Percentiles rank a stretch among this genome's conserved stretches.
Evolutionary conservation across 257 asterid genomes (phyloP).

Genomic region (Plectranthus barbatus): DNA sequence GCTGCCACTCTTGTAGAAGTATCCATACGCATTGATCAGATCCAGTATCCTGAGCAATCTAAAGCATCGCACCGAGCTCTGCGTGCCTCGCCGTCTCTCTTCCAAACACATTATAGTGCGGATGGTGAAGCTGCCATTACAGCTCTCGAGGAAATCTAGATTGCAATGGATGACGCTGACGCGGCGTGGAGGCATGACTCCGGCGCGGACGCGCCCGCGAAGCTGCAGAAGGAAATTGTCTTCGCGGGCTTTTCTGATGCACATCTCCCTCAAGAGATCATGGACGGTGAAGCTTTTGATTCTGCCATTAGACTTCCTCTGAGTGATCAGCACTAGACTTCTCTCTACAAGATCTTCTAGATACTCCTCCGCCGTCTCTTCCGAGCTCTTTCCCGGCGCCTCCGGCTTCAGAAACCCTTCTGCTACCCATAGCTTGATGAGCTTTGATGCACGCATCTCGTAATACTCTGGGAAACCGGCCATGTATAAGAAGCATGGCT

Average conservation of each 20-base stretch:
- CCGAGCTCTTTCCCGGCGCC: not conserved
- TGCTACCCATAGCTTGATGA: constrained; percentile 2
- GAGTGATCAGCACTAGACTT: not conserved
- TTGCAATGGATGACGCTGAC: not conserved
- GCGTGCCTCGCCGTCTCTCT: not conserved
- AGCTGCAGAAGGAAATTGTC: not conserved
- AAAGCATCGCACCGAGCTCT: not conserved
- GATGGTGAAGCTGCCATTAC: not conserved
- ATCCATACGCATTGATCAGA: not conserved
- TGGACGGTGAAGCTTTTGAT: not conserved
- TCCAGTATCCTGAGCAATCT: constrained; percentile 1
- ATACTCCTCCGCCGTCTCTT: not conserved
- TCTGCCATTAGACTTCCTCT: constrained; percentile 7
- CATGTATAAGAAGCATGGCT: not conserved
- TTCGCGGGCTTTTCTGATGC: constrained; percentile 2
- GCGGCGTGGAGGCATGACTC: not conserved
- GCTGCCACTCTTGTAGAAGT: not conserved
- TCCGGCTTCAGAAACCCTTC: not conserved
- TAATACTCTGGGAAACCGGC: not conserved
- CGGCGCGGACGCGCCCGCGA: not conserved
- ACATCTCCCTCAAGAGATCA: constrained; percentile 7
- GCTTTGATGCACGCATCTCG: not conserved
- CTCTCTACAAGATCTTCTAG: not conserved
- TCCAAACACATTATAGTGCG: not conserved
- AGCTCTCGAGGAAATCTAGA: not conserved